phyloP scores from a whole-genome alignment of 306 rosid species.

The Ammopiptanthus mongolicus region DNA sequence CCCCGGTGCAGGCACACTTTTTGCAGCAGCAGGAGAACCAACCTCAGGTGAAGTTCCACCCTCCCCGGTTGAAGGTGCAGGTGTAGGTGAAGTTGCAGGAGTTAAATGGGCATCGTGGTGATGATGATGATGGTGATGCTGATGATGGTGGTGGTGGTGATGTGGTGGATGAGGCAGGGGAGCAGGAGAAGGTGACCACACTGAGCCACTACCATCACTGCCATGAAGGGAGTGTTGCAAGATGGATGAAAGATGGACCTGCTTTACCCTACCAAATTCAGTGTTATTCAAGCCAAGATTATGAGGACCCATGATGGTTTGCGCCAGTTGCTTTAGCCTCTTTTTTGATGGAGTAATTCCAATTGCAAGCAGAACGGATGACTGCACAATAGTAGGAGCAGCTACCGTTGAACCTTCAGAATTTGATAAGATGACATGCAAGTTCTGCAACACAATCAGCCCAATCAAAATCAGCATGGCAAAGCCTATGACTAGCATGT shows the following conservation, averaged over 20 bases:
- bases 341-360: conserved; percentile 61
- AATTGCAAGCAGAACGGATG: conserved; percentile 58
- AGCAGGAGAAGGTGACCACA: conserved; percentile 62
- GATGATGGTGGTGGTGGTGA: conserved; percentile 36
- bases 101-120: conserved; percentile 45
- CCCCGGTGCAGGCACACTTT: conserved; percentile 37
- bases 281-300: conserved; percentile 90
- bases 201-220: conserved; percentile 38
- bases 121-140: conserved; percentile 43
- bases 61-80: conserved; percentile 35
- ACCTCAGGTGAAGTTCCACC: conserved; percentile 39
- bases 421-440: conserved; percentile 59
- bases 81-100: conserved; percentile 52
- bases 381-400: conserved; percentile 71
- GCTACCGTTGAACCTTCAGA: conserved; percentile 67
- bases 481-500: conserved; percentile 11
- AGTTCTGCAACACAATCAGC: conserved; percentile 52
- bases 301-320: conserved; percentile 74
- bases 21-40: conserved; percentile 44
- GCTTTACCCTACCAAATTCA: conserved; percentile 86
- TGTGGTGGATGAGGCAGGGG: conserved; percentile 45
- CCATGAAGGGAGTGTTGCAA: conserved; percentile 70
- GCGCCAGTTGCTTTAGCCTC: conserved; percentile 78
- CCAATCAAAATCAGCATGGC: conserved; percentile 21
- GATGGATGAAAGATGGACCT: conserved; percentile 74